phyloP scores from a whole-genome alignment of 345 rosid genomes.

The Erysimum cheiranthoides region DNA sequence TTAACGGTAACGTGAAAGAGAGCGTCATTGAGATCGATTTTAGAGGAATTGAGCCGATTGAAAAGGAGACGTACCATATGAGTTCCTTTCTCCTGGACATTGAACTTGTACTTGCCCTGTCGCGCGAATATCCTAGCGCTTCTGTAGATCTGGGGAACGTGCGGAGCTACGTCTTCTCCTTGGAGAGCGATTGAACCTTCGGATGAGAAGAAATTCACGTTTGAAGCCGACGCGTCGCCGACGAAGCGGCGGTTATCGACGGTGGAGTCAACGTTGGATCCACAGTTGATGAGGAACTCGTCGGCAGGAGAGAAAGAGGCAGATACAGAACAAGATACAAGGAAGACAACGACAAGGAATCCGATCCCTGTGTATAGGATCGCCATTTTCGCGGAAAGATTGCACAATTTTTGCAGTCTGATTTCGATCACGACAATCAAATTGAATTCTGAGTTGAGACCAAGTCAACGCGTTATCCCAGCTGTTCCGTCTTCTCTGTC shows the following conservation, averaged over 20 bases:
- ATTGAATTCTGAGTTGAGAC: conserved; percentile 15
- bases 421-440: conserved; percentile 22
- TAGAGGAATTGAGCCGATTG: conserved; percentile 54
- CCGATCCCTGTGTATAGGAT: conserved; percentile 20
- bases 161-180: conserved; percentile 41
- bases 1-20: conserved; percentile 79
- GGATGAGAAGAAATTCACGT: conserved; percentile 37
- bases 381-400: conserved; percentile 36
- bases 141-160: conserved; percentile 58
- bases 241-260: conserved; percentile 68
- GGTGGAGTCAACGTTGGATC: conserved; percentile 64
- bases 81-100: conserved; percentile 64
- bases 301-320: conserved; percentile 60
- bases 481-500: conserved; percentile 19
- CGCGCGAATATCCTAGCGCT: conserved; percentile 70
- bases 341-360: conserved; percentile 31
- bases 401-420: conserved; percentile 16
- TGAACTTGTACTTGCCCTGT: conserved; percentile 69
- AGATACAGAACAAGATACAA: conserved; percentile 36
- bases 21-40: conserved; percentile 48
- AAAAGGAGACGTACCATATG: conserved; percentile 86
- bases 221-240: conserved; percentile 54
- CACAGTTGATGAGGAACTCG: conserved; percentile 70
- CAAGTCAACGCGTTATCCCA: conserved; percentile 45
- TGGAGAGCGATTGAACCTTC: conserved; percentile 46